These are phyloP conservation scores for Rubus parviflorus DNA, from an alignment of 306 rosid genomes.

Conservation along the genomic window DNA sequence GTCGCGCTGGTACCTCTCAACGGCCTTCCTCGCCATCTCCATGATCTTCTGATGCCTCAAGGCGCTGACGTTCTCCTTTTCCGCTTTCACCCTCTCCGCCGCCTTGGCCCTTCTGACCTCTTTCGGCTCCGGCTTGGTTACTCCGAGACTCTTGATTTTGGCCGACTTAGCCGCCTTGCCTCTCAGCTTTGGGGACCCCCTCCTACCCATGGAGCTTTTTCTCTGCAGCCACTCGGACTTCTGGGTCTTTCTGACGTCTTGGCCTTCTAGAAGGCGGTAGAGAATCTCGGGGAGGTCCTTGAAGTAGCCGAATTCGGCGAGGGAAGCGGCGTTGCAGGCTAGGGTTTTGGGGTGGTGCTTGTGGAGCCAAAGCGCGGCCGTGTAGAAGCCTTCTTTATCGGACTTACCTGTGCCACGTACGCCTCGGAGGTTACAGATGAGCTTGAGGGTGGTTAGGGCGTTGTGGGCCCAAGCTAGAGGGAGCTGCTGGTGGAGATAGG, in stretches of 20 bases:
- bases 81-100: constrained; percentile 6
- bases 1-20: constrained; percentile 25
- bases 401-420: background rate
- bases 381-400: background rate
- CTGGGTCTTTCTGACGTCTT: constrained; percentile 24
- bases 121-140: background rate
- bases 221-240: constrained; percentile 29
- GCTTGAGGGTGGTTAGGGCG: constrained; percentile 27
- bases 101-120: background rate
- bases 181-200: background rate
- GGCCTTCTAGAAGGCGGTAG: constrained; percentile 48
- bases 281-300: constrained; percentile 72
- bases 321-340: constrained; percentile 39
- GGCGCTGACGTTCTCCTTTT: constrained; percentile 37
- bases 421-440: background rate
- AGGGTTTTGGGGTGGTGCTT: constrained; percentile 57
- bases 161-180: background rate
- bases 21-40: constrained; percentile 52
- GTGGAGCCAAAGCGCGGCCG: constrained; percentile 43
- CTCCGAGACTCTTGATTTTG: background rate
- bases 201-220: background rate
- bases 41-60: constrained; percentile 38
- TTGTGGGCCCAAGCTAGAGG: constrained; percentile 43
- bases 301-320: constrained; percentile 63
- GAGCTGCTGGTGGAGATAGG: constrained; percentile 24